Percentiles rank a stretch among this genome's conserved stretches.
Evolutionary conservation across 805 yeast species (phyloP).

Genomic region (Kodamaea neixiangensis): DNA sequence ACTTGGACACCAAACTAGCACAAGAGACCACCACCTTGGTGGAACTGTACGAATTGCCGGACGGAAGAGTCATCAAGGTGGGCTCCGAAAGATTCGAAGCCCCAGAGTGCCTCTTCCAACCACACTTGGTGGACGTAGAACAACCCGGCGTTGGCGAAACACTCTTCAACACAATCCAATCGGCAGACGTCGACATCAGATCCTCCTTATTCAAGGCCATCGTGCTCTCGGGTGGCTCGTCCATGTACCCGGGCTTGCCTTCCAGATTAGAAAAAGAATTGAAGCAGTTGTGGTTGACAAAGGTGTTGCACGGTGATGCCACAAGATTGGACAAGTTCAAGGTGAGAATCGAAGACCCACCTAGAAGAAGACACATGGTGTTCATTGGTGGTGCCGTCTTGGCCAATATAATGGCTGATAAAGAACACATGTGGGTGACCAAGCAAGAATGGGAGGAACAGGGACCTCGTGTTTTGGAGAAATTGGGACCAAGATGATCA

Average conservation of each 20-base stretch:
- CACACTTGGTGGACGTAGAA: constrained; percentile 90
- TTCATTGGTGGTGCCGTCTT: constrained; percentile 98
- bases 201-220: constrained; percentile 86
- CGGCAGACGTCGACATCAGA: constrained; percentile 93
- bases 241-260: constrained; percentile 98
- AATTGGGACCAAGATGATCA: constrained; percentile 69
- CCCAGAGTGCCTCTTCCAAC: constrained; percentile 96
- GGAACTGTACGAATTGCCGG: constrained; percentile 91
- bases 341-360: constrained; percentile 97
- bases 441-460: constrained; percentile 98
- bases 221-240: constrained; percentile 95
- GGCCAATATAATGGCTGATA: constrained; percentile 97
- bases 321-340: constrained; percentile 86
- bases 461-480: constrained; percentile 80
- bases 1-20: constrained; percentile 81
- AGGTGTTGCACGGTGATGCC: constrained; percentile 85
- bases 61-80: constrained; percentile 89
- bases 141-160: constrained; percentile 96
- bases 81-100: constrained; percentile 97
- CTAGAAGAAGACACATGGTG: constrained; percentile 98
- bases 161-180: constrained; percentile 83
- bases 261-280: constrained; percentile 93
- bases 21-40: constrained; percentile 95
- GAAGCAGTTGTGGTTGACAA: constrained; percentile 93
- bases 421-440: constrained; percentile 96